Conservation (phyloP, 768 basidiomycete genomes). For the Pleurotus pulmonarius region DNA sequence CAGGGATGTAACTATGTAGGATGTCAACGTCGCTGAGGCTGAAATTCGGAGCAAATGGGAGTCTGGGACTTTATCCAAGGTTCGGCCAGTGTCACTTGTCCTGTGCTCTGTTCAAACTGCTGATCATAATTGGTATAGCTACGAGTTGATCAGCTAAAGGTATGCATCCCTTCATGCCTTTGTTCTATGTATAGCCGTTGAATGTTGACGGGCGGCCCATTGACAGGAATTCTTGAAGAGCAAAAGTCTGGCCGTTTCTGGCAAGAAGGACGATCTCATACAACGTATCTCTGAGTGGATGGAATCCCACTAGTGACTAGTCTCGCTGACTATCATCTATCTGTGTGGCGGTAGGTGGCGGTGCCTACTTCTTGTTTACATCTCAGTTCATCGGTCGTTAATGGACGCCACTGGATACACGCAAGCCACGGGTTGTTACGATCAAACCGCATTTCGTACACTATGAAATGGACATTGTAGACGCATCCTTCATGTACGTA, state of each 20-base stretch:
- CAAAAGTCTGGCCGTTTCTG: slow-evolving; percentile 57
- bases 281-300: slow-evolving; percentile 67
- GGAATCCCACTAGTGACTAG: slow-evolving; percentile 26
- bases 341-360: not conserved
- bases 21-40: slow-evolving; percentile 61
- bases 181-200: slow-evolving; percentile 7
- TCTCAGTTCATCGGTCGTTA: not conserved
- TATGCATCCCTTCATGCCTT: slow-evolving; percentile 23
- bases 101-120: not conserved
- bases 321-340: not conserved
- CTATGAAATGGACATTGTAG: too few species aligned
- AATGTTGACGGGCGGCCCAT: not conserved
- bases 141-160: slow-evolving; percentile 77
- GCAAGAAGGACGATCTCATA: slow-evolving; percentile 71
- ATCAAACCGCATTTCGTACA: too few species aligned
- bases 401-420: too few species aligned
- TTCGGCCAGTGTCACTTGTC: slow-evolving; percentile 25
- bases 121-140: slow-evolving; percentile 37
- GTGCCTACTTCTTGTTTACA: not conserved
- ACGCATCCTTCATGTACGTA: too few species aligned
- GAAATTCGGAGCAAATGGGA: slow-evolving; percentile 71
- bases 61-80: slow-evolving; percentile 61
- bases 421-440: too few species aligned
- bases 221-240: slow-evolving; percentile 68
- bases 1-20: slow-evolving; percentile 30